A percentile compares a stretch with the other conserved stretches of the same genome.
Evolutionary conservation across 2,329 filamentous ascomycete species (phyloP).

Genomic region (Zasmidium angulare): DNA sequence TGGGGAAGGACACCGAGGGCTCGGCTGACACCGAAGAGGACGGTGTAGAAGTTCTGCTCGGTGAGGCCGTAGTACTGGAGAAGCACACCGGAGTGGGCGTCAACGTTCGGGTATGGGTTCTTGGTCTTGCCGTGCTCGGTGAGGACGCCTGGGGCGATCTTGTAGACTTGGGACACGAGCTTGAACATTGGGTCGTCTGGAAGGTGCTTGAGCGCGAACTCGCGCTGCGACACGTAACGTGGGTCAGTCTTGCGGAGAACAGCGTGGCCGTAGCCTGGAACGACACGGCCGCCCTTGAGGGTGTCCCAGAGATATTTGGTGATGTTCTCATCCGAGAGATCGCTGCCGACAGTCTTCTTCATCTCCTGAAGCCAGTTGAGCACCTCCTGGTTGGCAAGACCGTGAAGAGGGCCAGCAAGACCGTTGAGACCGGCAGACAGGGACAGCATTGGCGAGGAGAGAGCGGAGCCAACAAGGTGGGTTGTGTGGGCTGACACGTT

Average conservation of each 20-base stretch:
- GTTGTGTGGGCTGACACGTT: constrained; percentile 99
- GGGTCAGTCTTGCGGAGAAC: constrained; percentile 99
- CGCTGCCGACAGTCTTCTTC: constrained; percentile 91
- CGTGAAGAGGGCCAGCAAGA: constrained; percentile 96
- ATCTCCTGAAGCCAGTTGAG: constrained; percentile 99
- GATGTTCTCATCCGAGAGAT: constrained; percentile 94
- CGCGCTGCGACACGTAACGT: constrained; percentile 96
- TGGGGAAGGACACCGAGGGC: constrained; percentile 98
- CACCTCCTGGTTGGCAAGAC: constrained; percentile 99
- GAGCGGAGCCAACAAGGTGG: constrained; percentile 92
- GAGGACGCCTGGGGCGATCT: constrained; percentile 96
- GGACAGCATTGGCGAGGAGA: constrained; percentile 97
- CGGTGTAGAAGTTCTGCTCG: constrained; percentile 99
- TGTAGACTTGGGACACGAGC: constrained; percentile 99
- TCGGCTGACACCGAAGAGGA: constrained; percentile 97
- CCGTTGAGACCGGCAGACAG: constrained; percentile 95
- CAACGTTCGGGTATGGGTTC: constrained; percentile 99
- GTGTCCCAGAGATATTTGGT: constrained; percentile 99
- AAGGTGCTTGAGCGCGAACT: constrained; percentile 91
- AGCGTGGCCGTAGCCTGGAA: constrained; percentile 97
- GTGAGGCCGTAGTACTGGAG: constrained; percentile 99
- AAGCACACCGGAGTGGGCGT: constrained; percentile 97
- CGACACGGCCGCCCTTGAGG: constrained; percentile 91
- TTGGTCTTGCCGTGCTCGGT: constrained; percentile 99
- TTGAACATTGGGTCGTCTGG: constrained; percentile 99